Evolutionary conservation across 2,329 filamentous ascomycete species (phyloP).

Genomic region (Pyrenophora tritici-repentis): DNA sequence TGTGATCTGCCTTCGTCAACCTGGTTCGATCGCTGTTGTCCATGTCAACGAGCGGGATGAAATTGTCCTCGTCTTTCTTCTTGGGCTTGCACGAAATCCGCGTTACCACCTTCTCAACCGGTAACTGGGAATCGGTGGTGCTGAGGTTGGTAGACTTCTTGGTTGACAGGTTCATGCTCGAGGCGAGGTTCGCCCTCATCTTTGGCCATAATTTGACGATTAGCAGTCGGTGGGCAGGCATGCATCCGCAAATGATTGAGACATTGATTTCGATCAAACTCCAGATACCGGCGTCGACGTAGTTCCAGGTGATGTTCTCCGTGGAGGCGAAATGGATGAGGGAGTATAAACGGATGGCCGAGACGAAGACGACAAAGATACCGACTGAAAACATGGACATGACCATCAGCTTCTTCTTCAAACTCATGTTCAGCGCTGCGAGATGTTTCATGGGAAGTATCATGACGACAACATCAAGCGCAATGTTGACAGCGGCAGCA

Average conservation of each 20-base stretch:
- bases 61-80: conserved; percentile 20
- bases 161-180: conserved; percentile 5
- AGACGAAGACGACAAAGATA: conserved; percentile 50
- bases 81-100: conserved; percentile 25
- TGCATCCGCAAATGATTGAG: conserved; percentile 49
- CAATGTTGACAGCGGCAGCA: conserved; percentile 42
- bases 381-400: conserved; percentile 47
- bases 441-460: conserved; percentile 41
- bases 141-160: conserved; percentile 2
- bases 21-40: conserved; percentile 16
- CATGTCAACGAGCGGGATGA: conserved; percentile 29
- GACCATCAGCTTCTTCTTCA: conserved; percentile 43
- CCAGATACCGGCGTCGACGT: conserved; percentile 49
- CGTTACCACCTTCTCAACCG: conserved; percentile 3
- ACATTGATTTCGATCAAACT: conserved; percentile 45
- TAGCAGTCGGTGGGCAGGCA: conserved; percentile 39
- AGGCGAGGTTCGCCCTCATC: conserved; percentile 17
- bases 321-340: conserved; percentile 51
- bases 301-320: conserved; percentile 48
- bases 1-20: neutral
- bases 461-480: conserved; percentile 33
- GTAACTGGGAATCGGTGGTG: neutral
- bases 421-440: conserved; percentile 34
- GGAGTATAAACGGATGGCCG: conserved; percentile 48
- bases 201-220: conserved; percentile 22